Evolutionary conservation across 2,329 filamentous ascomycete species (phyloP).

Genomic region (Hymenoscyphus fraxineus): DNA sequence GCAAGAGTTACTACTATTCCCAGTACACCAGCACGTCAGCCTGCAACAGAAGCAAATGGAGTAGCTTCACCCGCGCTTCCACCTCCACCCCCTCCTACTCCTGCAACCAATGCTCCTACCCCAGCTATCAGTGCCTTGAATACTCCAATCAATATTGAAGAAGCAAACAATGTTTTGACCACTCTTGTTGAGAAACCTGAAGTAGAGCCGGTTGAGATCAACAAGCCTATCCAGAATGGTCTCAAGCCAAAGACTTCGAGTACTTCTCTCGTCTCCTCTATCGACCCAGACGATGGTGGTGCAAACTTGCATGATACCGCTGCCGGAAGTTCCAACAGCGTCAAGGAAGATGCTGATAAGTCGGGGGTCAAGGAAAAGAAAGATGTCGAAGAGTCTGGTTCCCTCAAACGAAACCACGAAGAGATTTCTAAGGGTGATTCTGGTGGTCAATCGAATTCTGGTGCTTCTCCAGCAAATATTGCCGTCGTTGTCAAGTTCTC

Average conservation of each 20-base stretch:
- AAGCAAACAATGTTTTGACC: neutral
- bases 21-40: neutral
- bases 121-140: no score
- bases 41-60: neutral
- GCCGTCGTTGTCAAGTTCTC: slow-evolving; percentile 71
- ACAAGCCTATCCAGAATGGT: neutral
- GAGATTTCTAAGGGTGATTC: slow-evolving; percentile 7
- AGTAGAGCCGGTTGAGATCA: neutral
- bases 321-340: neutral
- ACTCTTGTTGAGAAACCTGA: neutral
- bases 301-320: neutral
- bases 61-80: neutral
- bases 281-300: neutral
- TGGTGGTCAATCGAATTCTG: neutral
- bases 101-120: neutral
- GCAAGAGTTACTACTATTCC: neutral
- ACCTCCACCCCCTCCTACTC: neutral
- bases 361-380: neutral
- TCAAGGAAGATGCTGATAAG: neutral
- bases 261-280: neutral
- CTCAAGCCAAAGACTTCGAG: neutral
- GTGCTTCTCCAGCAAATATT: slow-evolving; percentile 43
- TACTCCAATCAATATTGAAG: neutral
- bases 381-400: neutral
- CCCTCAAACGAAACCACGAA: slow-evolving; percentile 5